Conservation (phyloP, 208 protist species). For the Zelonia costaricensis region DNA sequence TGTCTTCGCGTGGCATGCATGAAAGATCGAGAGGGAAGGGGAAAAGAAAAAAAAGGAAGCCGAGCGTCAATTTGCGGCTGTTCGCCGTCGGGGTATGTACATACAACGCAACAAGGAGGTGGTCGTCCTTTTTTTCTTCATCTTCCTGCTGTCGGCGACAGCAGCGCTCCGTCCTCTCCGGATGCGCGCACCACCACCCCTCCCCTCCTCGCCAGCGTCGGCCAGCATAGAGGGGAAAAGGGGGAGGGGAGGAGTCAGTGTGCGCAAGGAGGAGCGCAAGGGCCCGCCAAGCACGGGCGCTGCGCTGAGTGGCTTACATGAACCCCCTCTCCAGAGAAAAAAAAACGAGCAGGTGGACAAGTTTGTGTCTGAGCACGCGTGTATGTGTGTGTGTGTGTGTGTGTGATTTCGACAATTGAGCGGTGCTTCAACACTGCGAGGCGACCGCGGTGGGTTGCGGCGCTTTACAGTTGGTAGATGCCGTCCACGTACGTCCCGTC, state of each 20-base stretch:
- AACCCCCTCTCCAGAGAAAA: background rate
- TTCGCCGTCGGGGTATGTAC: too few species aligned
- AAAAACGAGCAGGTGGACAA: background rate
- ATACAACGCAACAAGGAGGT: too few species aligned
- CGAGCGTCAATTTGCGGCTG: too few species aligned
- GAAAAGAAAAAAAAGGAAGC: too few species aligned
- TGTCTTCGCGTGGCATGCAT: too few species aligned
- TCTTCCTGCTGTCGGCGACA: too few species aligned
- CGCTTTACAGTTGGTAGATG: constrained; percentile 76
- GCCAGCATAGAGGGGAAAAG: background rate
- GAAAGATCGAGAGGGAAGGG: too few species aligned
- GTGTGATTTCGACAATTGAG: background rate
- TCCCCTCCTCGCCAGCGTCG: too few species aligned
- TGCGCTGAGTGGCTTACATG: background rate
- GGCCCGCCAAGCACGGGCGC: background rate
- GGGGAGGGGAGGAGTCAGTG: background rate
- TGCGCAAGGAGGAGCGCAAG: background rate
- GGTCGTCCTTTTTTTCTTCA: too few species aligned
- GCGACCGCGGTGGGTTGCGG: too few species aligned
- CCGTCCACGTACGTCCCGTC: constrained; percentile 72
- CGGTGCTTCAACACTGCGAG: background rate
- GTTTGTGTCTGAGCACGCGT: background rate
- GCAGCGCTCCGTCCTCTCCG: too few species aligned
- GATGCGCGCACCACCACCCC: too few species aligned
- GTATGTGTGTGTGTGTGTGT: background rate